phyloP scores from a whole-genome alignment of 345 rosid species.

The Eucalyptus pauciflora region DNA sequence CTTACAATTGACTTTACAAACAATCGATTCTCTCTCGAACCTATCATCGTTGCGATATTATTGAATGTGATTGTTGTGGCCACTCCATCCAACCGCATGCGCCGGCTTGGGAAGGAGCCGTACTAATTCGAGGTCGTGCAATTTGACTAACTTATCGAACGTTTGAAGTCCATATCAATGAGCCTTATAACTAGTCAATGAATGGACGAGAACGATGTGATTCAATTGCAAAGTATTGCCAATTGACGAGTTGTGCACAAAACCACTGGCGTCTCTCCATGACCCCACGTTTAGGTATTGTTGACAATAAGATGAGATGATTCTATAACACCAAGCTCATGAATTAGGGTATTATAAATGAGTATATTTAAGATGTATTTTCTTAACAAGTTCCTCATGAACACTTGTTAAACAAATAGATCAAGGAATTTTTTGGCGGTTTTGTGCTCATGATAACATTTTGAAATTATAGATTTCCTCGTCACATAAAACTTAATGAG shows the following conservation, averaged over 20 bases:
- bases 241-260: not conserved
- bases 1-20: not conserved
- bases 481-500: not conserved
- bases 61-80: not conserved
- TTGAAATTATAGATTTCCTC: not conserved
- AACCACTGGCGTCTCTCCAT: not conserved
- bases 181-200: not conserved
- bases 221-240: not conserved
- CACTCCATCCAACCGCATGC: not conserved
- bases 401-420: not conserved
- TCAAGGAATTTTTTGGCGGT: not conserved
- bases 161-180: not conserved
- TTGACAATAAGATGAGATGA: not conserved
- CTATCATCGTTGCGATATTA: accelerated
- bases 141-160: not conserved
- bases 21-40: accelerated
- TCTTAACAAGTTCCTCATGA: not conserved
- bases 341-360: not conserved
- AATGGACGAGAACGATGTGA: too few species aligned
- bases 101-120: not conserved
- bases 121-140: not conserved
- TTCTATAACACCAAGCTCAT: not conserved
- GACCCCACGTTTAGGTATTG: not conserved
- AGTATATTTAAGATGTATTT: not conserved
- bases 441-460: not conserved